These are phyloP conservation scores for Phytophthora colocasiae DNA, from an alignment of 352 stramenopile species.

Conservation along the genomic window DNA sequence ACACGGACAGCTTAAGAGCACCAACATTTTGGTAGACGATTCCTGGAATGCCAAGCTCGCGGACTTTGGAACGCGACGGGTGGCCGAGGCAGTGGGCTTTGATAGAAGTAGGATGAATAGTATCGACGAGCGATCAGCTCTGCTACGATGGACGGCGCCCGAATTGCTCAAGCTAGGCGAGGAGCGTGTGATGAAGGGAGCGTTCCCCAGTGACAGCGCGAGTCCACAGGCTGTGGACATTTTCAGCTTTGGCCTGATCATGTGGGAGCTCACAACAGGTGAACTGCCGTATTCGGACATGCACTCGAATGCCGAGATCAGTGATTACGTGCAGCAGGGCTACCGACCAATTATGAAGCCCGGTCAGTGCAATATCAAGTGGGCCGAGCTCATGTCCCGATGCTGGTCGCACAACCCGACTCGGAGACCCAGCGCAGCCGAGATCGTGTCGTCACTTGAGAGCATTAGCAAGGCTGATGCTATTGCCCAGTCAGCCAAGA, in stretches of 20 bases:
- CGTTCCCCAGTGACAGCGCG: slow-evolving; percentile 51
- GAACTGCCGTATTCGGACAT: slow-evolving; percentile 80
- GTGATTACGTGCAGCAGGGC: slow-evolving; percentile 76
- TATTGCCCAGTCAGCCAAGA: slow-evolving; percentile 69
- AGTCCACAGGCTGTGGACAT: slow-evolving; percentile 86
- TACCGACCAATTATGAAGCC: slow-evolving; percentile 80
- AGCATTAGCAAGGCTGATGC: slow-evolving; percentile 79
- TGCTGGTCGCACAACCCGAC: slow-evolving; percentile 86
- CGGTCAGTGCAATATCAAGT: slow-evolving; percentile 82
- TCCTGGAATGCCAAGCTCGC: slow-evolving; percentile 91
- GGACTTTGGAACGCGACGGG: slow-evolving; percentile 84
- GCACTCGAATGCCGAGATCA: slow-evolving; percentile 75
- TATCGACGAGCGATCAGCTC: slow-evolving; percentile 59
- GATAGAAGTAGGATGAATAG: slow-evolving; percentile 66
- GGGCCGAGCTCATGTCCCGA: slow-evolving; percentile 83
- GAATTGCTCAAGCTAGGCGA: slow-evolving; percentile 84
- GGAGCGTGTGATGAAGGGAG: slow-evolving; percentile 71
- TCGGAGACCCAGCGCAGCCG: slow-evolving; percentile 71
- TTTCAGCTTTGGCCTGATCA: slow-evolving; percentile 89
- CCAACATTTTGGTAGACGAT: slow-evolving; percentile 90
- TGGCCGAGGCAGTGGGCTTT: slow-evolving; percentile 83
- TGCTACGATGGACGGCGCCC: slow-evolving; percentile 81
- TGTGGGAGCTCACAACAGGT: slow-evolving; percentile 89
- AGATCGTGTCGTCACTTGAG: slow-evolving; percentile 86
- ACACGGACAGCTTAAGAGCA: slow-evolving; percentile 88